Conservation (phyloP, 306 rosid genomes). For the Acacia melanoxylon region DNA sequence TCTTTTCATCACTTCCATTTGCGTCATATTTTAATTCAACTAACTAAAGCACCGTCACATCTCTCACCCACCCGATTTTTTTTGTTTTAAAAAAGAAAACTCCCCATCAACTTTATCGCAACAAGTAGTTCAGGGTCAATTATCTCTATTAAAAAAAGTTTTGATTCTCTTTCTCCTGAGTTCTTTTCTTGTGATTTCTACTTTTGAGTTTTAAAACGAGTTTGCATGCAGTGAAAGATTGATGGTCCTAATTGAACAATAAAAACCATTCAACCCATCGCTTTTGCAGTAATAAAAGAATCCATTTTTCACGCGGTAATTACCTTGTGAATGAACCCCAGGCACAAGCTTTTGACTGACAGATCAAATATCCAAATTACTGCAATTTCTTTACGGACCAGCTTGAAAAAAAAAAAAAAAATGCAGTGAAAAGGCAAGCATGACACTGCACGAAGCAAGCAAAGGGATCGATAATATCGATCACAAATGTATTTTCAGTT, state of each 20-base stretch:
- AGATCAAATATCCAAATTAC: background rate
- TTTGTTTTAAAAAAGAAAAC: background rate
- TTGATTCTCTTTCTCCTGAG: background rate
- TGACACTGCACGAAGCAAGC: constrained; percentile 16
- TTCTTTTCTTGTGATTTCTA: no score
- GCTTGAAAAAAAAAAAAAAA: background rate
- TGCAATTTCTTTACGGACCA: background rate
- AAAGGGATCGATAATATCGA: background rate
- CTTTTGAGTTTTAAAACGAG: background rate
- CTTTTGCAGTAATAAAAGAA: background rate
- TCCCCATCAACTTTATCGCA: background rate
- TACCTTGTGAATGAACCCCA: background rate
- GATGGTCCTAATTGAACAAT: background rate
- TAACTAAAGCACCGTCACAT: constrained; percentile 25
- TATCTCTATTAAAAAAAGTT: no score
- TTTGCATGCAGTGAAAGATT: background rate
- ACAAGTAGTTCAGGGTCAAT: constrained; percentile 4
- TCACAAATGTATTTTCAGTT: background rate
- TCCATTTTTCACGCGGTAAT: background rate
- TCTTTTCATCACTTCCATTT: constrained; percentile 14
- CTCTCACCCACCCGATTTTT: constrained; percentile 34
- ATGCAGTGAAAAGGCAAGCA: background rate
- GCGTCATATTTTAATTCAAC: background rate
- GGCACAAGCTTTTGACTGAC: background rate
- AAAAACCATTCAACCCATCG: background rate